phyloP scores from a whole-genome alignment of 305 asterid species.

The Fraxinus albicans region DNA sequence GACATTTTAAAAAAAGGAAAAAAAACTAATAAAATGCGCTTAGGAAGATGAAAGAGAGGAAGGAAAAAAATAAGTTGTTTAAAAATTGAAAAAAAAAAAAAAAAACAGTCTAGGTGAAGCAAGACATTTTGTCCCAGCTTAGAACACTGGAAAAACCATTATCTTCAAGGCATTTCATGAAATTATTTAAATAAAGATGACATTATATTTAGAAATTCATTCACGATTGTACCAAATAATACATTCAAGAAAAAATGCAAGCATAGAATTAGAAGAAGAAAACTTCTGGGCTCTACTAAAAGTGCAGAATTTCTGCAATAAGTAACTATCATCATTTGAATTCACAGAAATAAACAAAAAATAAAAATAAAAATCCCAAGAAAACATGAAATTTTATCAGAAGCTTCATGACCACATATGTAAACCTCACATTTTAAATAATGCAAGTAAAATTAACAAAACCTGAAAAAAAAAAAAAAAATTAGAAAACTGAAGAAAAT shows the following conservation, averaged over 20 bases:
- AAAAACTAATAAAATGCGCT: no score
- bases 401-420: neutral
- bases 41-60: no score
- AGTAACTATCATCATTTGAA: neutral
- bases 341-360: neutral
- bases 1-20: no score
- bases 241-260: neutral
- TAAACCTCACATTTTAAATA: neutral
- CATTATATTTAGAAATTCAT: neutral
- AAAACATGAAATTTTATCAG: neutral
- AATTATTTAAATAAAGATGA: neutral
- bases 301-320: neutral
- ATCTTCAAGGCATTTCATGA: neutral
- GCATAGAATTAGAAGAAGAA: neutral
- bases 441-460: neutral
- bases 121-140: no score
- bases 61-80: no score
- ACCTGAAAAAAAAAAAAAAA: neutral
- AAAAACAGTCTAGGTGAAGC: no score
- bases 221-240: neutral
- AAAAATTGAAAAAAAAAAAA: no score
- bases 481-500: neutral
- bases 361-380: neutral
- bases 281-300: neutral
- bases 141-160: neutral